Conservation (phyloP, 2,329 filamentous ascomycete species). For the Fusarium cyanostomum region DNA sequence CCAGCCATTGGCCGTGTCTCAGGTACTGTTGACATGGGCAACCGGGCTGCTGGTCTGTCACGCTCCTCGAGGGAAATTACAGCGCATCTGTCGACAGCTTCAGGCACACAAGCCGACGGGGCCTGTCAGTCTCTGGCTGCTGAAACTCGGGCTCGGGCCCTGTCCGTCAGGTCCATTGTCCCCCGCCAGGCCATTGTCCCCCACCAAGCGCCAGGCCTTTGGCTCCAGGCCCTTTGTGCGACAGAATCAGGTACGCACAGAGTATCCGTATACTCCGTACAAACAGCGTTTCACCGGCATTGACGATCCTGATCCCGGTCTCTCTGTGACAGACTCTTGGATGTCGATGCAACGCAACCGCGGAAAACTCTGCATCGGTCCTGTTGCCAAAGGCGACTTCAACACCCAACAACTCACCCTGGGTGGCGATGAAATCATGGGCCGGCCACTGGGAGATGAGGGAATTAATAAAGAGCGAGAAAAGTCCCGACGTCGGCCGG, state of each 20-base stretch:
- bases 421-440: conserved; percentile 31
- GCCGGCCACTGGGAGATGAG: conserved; percentile 30
- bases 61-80: conserved; percentile 33
- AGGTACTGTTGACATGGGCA: conserved; percentile 37
- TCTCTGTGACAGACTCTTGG: conserved; percentile 4
- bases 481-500: not conserved
- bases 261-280: conserved; percentile 24
- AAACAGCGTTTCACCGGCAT: conserved; percentile 28
- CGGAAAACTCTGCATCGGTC: conserved; percentile 28
- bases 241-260: conserved; percentile 14
- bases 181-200: no score
- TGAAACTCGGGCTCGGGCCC: conserved; percentile 28
- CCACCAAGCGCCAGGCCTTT: no score
- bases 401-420: not conserved
- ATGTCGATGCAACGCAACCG: conserved; percentile 15
- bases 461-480: conserved; percentile 27
- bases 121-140: conserved; percentile 22
- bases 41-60: conserved; percentile 9
- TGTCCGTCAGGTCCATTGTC: conserved; percentile 20
- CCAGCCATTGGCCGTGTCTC: conserved; percentile 10
- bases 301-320: conserved; percentile 22
- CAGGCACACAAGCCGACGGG: conserved; percentile 28
- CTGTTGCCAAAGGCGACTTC: conserved; percentile 1
- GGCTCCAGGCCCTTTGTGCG: conserved; percentile 11
- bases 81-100: conserved; percentile 35